These are phyloP conservation scores for Prunus salicina DNA, from an alignment of 306 rosid genomes.

Conservation along the genomic window DNA sequence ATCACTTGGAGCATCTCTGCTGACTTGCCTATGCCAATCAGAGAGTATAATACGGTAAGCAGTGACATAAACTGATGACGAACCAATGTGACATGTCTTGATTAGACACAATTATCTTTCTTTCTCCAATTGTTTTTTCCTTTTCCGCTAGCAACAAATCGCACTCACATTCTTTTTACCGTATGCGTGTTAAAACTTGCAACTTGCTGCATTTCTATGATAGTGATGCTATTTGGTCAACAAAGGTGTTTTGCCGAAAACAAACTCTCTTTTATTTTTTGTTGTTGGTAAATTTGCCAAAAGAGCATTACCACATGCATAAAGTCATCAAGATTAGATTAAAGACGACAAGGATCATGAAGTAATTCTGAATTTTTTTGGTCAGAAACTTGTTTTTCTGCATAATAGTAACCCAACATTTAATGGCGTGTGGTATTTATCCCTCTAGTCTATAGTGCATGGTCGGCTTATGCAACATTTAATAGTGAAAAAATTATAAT, in stretches of 20 bases:
- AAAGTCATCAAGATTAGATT: neutral
- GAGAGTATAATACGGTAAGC: neutral
- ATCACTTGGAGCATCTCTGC: neutral
- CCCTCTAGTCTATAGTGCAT: neutral
- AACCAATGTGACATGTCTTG: neutral
- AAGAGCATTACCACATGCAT: neutral
- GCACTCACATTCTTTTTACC: no score
- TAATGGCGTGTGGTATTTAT: neutral
- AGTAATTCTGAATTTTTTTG: neutral
- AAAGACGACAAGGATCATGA: neutral
- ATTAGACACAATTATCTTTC: neutral
- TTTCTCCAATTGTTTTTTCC: neutral
- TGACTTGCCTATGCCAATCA: neutral
- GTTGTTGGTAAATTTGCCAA: neutral
- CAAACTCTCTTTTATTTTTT: no score
- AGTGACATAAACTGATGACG: neutral
- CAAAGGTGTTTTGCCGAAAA: neutral
- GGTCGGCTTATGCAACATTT: neutral
- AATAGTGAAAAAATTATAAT: no score
- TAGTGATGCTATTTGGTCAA: neutral
- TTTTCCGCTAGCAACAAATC: neutral
- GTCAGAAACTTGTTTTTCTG: neutral
- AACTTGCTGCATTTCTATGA: no score
- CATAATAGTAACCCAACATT: neutral
- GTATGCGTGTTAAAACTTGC: no score